Percentiles rank a stretch among this genome's conserved stretches.
Evolutionary conservation across 305 asterid genomes (phyloP).

Genomic region (Solanum hybrid): DNA sequence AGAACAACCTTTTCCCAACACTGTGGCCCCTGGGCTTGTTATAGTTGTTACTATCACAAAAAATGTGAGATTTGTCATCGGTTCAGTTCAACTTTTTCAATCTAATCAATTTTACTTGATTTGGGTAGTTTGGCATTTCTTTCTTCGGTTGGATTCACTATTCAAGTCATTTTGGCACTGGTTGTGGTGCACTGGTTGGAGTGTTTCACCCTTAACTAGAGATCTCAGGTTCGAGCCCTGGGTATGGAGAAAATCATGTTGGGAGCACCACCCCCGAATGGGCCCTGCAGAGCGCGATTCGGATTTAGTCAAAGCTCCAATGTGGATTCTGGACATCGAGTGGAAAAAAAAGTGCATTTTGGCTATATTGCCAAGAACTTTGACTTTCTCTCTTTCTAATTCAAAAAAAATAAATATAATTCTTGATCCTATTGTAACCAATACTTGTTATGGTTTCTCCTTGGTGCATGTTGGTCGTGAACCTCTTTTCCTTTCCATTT

Average conservation of each 20-base stretch:
- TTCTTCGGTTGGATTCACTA: background rate
- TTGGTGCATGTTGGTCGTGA: background rate
- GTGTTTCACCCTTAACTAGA: too few species aligned
- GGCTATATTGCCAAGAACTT: background rate
- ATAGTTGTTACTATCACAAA: background rate
- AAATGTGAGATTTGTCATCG: background rate
- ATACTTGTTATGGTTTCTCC: background rate
- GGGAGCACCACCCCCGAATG: too few species aligned
- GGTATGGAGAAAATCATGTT: too few species aligned
- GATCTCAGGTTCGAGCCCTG: fast-evolving
- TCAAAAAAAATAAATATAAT: too few species aligned
- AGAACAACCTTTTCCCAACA: too few species aligned
- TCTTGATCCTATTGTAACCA: background rate
- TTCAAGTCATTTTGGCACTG: too few species aligned
- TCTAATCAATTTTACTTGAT: too few species aligned
- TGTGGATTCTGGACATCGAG: fast-evolving
- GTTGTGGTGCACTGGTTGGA: too few species aligned
- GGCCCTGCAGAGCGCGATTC: too few species aligned
- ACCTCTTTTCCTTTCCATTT: background rate
- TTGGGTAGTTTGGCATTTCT: background rate
- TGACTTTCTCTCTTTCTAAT: background rate
- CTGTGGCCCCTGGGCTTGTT: background rate
- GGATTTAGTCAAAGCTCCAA: too few species aligned
- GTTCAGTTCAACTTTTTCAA: too few species aligned
- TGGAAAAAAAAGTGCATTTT: too few species aligned